phyloP scores from a whole-genome alignment of 2,329 filamentous ascomycete species.

The Lecanicillium sp. region DNA sequence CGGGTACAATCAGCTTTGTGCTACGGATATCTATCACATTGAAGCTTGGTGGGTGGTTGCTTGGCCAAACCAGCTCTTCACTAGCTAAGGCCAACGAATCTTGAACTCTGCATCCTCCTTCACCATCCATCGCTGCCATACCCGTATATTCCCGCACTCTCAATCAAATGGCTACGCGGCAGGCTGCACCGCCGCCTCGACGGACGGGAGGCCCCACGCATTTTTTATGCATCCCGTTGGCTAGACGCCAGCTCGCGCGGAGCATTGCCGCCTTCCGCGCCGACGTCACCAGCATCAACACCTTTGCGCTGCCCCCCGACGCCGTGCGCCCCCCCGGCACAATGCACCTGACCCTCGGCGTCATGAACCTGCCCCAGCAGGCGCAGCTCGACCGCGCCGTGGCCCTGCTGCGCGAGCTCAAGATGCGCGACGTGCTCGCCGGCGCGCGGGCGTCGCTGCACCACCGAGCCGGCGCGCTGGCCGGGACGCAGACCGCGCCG shows the following conservation, averaged over 20 bases:
- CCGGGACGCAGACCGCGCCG: conserved; percentile 11
- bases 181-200: conserved; percentile 31
- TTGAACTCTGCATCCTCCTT: too few relatives aligned
- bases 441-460: conserved; percentile 18
- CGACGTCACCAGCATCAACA: conserved; percentile 43
- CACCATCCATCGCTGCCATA: background rate
- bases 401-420: conserved; percentile 32
- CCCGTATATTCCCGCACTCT: too few relatives aligned
- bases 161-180: conserved; percentile 12
- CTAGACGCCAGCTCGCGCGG: conserved; percentile 57
- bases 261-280: conserved; percentile 57
- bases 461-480: conserved; percentile 4
- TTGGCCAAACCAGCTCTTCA: too few relatives aligned
- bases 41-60: too few relatives aligned
- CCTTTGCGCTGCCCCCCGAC: conserved; percentile 50
- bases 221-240: conserved; percentile 70
- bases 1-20: too few relatives aligned
- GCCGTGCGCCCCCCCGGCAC: conserved; percentile 74
- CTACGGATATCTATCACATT: too few relatives aligned
- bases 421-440: conserved; percentile 34
- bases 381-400: conserved; percentile 38
- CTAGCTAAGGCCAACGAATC: too few relatives aligned
- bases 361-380: conserved; percentile 63
- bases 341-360: conserved; percentile 79
- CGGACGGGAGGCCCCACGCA: conserved; percentile 50